Evolutionary conservation across 495 filamentous ascomycete species (phyloP), one percentile per base, ranked within the genome.

Genomic region (Penicillium turbatum): DNA sequence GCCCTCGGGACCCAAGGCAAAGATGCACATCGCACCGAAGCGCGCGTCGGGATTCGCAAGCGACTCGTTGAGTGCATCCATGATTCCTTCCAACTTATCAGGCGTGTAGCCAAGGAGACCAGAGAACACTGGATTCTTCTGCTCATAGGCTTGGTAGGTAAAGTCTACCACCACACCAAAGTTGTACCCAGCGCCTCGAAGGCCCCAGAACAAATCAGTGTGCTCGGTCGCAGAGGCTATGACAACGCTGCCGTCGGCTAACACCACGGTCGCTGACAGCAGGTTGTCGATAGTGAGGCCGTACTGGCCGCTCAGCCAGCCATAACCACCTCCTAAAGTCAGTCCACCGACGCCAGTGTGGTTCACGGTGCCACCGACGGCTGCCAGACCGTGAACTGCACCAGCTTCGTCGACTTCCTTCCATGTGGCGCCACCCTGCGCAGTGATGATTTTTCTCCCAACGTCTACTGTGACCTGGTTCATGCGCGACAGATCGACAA

Each of bases 291-390:
- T 75, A 0, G 69, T 71, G 10, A 82, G 68, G 11, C 81, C 82
- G 52, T 81, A 65, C 27, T 66, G 53, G 2, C 74, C 74, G 40
- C 67, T 71, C 8, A 84, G 65, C 65, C 72, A 77, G 21, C 81
- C 81, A 56, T 81, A 79, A 3, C 82, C 81, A 0, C 81, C 81
- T 5, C 81, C 80, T 2, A 85, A 66, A 0, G 79, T 82, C 24
- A 83, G 60, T 5, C 83, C 82, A 2, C 80, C 81, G 19, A 85
- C 74, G 26, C 83, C 82, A 19, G 78, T 81, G 51, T 81, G 74
- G 56, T 81, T 81, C 15, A 83, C 80, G 0, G 80, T 84, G 6
- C 82, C 82, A 5, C 81, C 82, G 5, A 85, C 82, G 10, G 74
- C 75, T 9, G 79, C 82, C 13, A 85, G 65, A 1, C 73, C 76